Conservation (phyloP, 2,329 filamentous ascomycete genomes). For the Fusarium nurragi region DNA sequence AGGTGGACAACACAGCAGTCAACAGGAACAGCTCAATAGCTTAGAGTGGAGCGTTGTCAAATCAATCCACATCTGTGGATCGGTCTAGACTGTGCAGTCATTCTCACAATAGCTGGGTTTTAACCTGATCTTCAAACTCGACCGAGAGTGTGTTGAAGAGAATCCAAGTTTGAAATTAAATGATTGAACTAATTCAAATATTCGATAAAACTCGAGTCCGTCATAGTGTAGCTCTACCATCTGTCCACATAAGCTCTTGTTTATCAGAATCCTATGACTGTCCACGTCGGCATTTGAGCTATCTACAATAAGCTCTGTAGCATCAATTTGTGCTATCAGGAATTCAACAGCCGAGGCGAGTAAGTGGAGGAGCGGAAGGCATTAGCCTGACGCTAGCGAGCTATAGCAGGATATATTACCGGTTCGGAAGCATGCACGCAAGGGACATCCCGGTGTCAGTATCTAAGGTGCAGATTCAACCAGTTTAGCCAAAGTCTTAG, state of each 20-base stretch:
- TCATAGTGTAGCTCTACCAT: neutral
- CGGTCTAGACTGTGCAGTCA: neutral
- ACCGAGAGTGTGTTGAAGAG: neutral
- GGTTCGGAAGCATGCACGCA: conserved; percentile 24
- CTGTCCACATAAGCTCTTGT: neutral
- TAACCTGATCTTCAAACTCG: neutral
- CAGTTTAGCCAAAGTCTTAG: neutral
- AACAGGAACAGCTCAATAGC: neutral
- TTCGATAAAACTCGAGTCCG: neutral
- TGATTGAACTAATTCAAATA: neutral
- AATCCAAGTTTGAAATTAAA: neutral
- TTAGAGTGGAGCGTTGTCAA: neutral
- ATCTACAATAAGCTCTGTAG: no score
- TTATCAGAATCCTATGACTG: neutral
- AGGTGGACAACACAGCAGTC: neutral
- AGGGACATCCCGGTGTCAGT: conserved; percentile 23
- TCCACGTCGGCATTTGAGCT: neutral
- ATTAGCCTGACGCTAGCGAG: conserved; percentile 16
- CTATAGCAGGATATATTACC: neutral
- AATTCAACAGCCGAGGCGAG: no score
- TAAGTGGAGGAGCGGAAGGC: neutral
- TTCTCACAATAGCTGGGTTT: neutral
- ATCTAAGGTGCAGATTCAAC: neutral
- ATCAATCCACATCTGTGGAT: neutral
- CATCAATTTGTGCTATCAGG: neutral